Evolutionary conservation across 2,329 filamentous ascomycete genomes (phyloP), one percentile per base, ranked within the genome.

Genomic region (Chrysoporthe austroafricana): DNA sequence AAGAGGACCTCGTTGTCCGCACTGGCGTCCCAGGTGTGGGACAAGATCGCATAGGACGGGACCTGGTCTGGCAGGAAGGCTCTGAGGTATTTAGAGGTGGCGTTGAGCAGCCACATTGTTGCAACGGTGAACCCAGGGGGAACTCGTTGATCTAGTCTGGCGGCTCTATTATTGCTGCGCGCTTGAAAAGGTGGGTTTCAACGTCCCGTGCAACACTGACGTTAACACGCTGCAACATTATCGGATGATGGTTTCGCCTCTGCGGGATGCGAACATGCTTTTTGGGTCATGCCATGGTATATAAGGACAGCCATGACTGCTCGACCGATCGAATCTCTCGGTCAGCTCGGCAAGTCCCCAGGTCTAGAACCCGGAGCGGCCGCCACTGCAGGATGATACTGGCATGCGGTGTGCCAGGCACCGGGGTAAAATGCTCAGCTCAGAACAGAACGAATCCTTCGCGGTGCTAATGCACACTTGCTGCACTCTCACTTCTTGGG

Each of bases 91-190:
- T 62, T 62, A 13, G 57, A 21, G 8, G 57, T 60, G n/a, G 57
- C 57, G 57, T 60, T 44, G 16, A 60, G 57, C 18, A 60, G 57
- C 57, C 57, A 60, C 57, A 60, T 60, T n/a, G 50, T 54, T 21
- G n/a, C 16, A 21, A n/a, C 26, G 4, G n/a, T 54, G 9, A n/a
- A 2, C 16, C n/a, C 26, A 6, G 50, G 11, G 26, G 7, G 46
- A 18, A n/a, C 21, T n/a, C n/a, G 50, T 54, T 54, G 50, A 6
- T 54, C 26, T 26, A 54, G 50, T 54, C 50, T 54, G 50, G 50
- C 5, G 18, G 50, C 21, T 54, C 50, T 21, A 4, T 11, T n/a
- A 54, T n/a, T n/a, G 50, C 50, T 54, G n/a, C 16, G 50, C 21
- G 9, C 26, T 6, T 21, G 50, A n/a, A 26, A 54, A 26, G 11